Evolutionary conservation across 192 early-diverging fungal genomes (phyloP).

Genomic region (Backusella tuberculispora): DNA sequence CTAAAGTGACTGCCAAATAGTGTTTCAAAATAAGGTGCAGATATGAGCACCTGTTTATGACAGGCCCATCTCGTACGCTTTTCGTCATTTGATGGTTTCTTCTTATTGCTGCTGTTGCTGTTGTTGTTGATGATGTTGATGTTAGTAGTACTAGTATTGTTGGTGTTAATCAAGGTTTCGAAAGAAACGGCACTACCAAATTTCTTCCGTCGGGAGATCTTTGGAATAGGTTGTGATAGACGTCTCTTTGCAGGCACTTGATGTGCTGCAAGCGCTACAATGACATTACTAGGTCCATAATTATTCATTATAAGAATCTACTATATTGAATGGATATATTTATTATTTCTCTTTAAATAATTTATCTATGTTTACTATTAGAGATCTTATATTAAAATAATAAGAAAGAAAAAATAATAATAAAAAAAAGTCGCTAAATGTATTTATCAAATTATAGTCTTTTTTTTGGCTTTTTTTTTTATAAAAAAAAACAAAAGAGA

Average conservation of each 20-base stretch:
- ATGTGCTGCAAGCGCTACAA: conserved; percentile 3
- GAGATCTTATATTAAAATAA: too few relatives aligned
- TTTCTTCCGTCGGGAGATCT: not conserved
- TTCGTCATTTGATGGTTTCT: not conserved
- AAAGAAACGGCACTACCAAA: not conserved
- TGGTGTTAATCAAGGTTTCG: not conserved
- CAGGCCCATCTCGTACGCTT: conserved; percentile 20
- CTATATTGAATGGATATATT: too few relatives aligned
- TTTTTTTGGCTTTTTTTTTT: not conserved
- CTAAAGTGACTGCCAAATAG: conserved; percentile 34
- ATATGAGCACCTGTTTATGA: conserved; percentile 12
- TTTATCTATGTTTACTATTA: too few relatives aligned
- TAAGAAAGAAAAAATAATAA: not conserved
- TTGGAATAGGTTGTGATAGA: not conserved
- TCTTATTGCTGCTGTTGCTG: not conserved
- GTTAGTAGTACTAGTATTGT: too few relatives aligned
- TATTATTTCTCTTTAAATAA: too few relatives aligned
- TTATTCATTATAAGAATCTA: not conserved
- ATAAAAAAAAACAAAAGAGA: not conserved
- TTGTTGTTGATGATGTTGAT: too few relatives aligned
- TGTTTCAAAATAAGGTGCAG: conserved; percentile 39
- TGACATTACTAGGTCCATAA: conserved; percentile 13
- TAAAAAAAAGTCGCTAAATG: not conserved
- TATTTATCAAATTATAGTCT: too few relatives aligned
- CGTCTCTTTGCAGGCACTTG: conserved; percentile 2